phyloP scores from a whole-genome alignment of 2,329 filamentous ascomycete genomes.

The Calonectria pteridis region DNA sequence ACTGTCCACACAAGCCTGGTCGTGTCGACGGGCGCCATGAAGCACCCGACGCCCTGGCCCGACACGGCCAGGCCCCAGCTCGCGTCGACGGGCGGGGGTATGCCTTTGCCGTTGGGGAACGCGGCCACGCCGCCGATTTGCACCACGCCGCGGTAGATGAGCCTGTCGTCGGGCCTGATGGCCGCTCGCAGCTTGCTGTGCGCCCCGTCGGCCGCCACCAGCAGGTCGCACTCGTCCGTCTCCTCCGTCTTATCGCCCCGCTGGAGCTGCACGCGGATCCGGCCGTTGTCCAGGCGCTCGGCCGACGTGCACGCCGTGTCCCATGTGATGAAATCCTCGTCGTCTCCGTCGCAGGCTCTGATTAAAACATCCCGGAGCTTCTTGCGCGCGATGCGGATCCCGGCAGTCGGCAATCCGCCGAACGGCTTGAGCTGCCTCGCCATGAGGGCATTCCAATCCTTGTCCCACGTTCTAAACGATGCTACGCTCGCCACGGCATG shows the following conservation, averaged over 20 bases:
- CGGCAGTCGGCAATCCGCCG: conserved; percentile 7
- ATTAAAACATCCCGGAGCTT: background rate
- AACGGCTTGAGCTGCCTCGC: conserved; percentile 6
- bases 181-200: conserved; percentile 51
- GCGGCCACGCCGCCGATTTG: conserved; percentile 49
- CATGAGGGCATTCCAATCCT: conserved; percentile 12
- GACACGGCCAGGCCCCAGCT: conserved; percentile 52
- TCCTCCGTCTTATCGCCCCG: background rate
- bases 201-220: conserved; percentile 57
- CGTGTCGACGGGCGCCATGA: conserved; percentile 55
- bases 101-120: conserved; percentile 44
- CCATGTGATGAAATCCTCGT: background rate
- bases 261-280: conserved; percentile 9
- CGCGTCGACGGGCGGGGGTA: conserved; percentile 47
- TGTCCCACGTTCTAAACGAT: conserved; percentile 5
- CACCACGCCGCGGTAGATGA: conserved; percentile 51
- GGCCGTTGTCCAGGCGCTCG: conserved; percentile 6
- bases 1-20: conserved; percentile 54
- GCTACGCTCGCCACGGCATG: background rate
- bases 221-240: conserved; percentile 48
- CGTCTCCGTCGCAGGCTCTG: background rate
- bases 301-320: conserved; percentile 15
- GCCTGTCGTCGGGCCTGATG: conserved; percentile 51
- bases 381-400: conserved; percentile 19
- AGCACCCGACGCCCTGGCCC: conserved; percentile 51